These are phyloP conservation scores for Lonicera japonica DNA, from an alignment of 129 eudicot genomes.

Conservation along the genomic window DNA sequence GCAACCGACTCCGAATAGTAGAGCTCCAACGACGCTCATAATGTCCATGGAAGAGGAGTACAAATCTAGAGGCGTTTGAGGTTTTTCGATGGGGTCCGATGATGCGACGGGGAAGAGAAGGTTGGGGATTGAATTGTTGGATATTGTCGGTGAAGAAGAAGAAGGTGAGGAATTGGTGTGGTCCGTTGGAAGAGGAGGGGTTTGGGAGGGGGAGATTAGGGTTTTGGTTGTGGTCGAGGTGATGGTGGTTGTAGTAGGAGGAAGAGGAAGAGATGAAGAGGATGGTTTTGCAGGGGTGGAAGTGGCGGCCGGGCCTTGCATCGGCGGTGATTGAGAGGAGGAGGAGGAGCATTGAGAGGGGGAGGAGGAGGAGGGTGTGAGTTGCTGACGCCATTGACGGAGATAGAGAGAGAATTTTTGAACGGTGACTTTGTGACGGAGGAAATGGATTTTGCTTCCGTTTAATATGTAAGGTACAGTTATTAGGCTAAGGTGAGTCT, in stretches of 20 bases:
- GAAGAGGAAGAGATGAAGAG: constrained; percentile 60
- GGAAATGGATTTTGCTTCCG: no score
- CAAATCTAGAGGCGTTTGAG: constrained; percentile 1
- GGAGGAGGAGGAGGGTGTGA: constrained; percentile 26
- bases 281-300: constrained; percentile 61
- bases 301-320: constrained; percentile 42
- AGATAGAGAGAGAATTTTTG: not conserved
- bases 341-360: constrained; percentile 29
- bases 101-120: constrained; percentile 11
- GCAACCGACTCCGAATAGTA: constrained; percentile 75
- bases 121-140: constrained; percentile 20
- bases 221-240: no score
- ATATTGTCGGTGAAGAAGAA: constrained; percentile 46
- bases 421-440: no score
- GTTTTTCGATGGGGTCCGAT: constrained; percentile 17
- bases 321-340: constrained; percentile 41
- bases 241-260: constrained; percentile 14
- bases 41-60: constrained; percentile 58
- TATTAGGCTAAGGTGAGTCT: no score
- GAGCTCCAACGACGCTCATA: constrained; percentile 64
- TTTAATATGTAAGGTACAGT: no score
- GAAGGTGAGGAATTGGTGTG: constrained; percentile 31
- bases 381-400: constrained; percentile 43
- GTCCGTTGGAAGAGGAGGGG: constrained; percentile 6
- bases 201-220: constrained; percentile 22